Evolutionary conservation across 169 alveolate species (phyloP).

Genomic region (Miamiensis avidus): DNA sequence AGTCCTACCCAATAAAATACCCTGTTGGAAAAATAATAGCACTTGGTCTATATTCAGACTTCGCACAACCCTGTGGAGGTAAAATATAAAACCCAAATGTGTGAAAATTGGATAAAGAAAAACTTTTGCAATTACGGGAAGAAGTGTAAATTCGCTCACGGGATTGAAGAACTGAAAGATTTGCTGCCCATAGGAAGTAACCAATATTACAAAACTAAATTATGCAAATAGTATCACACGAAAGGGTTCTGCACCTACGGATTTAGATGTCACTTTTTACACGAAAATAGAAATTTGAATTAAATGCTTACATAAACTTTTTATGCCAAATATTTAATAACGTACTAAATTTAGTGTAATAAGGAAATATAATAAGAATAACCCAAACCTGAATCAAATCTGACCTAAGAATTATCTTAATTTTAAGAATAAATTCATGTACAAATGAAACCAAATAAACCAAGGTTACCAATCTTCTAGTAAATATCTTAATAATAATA

Average conservation of each 20-base stretch:
- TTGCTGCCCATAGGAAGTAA: slow-evolving; percentile 5
- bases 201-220: slow-evolving; percentile 57
- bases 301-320: neutral
- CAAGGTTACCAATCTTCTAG: no score
- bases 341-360: no score
- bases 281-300: slow-evolving; percentile 13
- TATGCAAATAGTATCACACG: slow-evolving; percentile 67
- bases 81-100: slow-evolving; percentile 69
- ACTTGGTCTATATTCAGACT: no score
- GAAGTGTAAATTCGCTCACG: slow-evolving; percentile 80
- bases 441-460: no score
- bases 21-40: neutral
- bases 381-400: no score
- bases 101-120: slow-evolving; percentile 62
- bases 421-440: no score
- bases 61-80: slow-evolving; percentile 38
- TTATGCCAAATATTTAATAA: no score
- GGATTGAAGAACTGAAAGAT: slow-evolving; percentile 48
- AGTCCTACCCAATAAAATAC: neutral
- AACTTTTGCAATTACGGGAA: slow-evolving; percentile 66
- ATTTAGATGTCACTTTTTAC: slow-evolving; percentile 78
- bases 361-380: no score
- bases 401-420: no score
- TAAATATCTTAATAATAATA: no score
- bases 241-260: slow-evolving; percentile 81